A percentile compares a stretch with the other conserved stretches of the same genome.
Evolutionary conservation across 1,284 basidiomycete genomes (phyloP).

Genomic region (Ustanciosporium gigantosporum): DNA sequence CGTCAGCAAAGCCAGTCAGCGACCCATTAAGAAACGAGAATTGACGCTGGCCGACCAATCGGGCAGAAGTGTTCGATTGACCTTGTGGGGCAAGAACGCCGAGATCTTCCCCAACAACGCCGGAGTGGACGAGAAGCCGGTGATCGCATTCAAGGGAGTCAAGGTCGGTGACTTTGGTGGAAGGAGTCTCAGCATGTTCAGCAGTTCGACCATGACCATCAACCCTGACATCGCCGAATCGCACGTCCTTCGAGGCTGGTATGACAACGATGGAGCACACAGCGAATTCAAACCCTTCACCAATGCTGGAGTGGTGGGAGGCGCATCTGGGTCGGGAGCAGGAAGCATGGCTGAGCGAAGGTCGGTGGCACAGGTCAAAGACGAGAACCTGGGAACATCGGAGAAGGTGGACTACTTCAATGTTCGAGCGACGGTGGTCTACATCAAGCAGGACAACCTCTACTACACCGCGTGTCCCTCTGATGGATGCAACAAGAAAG

Average conservation of each 20-base stretch:
- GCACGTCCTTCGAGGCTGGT: slow-evolving; percentile 88
- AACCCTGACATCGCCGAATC: slow-evolving; percentile 89
- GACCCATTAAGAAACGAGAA: slow-evolving; percentile 57
- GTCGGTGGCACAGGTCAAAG: slow-evolving; percentile 80
- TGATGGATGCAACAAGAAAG: slow-evolving; percentile 87
- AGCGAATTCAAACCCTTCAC: slow-evolving; percentile 59
- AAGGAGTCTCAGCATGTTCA: slow-evolving; percentile 74
- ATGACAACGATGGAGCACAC: slow-evolving; percentile 52
- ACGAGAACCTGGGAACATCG: slow-evolving; percentile 70
- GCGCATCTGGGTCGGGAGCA: slow-evolving; percentile 54
- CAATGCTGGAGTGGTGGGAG: slow-evolving; percentile 58
- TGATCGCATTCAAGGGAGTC: slow-evolving; percentile 84
- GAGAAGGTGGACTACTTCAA: slow-evolving; percentile 82
- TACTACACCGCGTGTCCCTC: slow-evolving; percentile 88
- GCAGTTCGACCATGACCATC: slow-evolving; percentile 63
- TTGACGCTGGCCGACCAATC: slow-evolving; percentile 80
- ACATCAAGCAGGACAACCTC: slow-evolving; percentile 83
- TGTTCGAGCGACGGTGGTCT: slow-evolving; percentile 82
- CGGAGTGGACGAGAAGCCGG: slow-evolving; percentile 53
- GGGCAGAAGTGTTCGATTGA: slow-evolving; percentile 78
- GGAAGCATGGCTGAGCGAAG: slow-evolving; percentile 63
- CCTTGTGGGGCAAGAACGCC: slow-evolving; percentile 94
- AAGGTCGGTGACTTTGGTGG: slow-evolving; percentile 94
- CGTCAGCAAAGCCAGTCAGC: slow-evolving; percentile 56
- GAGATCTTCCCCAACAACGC: slow-evolving; percentile 69